Conservation (phyloP, 345 rosid genomes). For the Moricandia arvensis region DNA sequence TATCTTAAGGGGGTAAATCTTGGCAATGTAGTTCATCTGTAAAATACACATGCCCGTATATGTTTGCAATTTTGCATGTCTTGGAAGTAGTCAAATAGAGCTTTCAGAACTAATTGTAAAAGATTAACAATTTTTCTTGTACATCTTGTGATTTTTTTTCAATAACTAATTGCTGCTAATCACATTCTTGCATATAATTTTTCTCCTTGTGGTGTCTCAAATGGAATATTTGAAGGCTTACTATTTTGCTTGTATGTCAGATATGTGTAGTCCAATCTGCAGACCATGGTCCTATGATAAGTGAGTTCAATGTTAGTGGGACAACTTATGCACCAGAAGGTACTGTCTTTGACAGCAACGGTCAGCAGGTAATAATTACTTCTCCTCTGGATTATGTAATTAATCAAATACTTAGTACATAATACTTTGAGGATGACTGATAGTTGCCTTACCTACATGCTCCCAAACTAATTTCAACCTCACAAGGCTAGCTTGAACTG, state of each 20-base stretch:
- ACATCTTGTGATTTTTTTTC: slow-evolving; percentile 8
- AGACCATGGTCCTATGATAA: slow-evolving; percentile 58
- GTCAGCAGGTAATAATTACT: slow-evolving; percentile 56
- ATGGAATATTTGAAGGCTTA: background rate
- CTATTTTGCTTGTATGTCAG: slow-evolving; percentile 44
- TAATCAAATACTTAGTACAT: slow-evolving; percentile 6
- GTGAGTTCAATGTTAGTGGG: slow-evolving; percentile 83
- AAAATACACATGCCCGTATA: slow-evolving; percentile 2
- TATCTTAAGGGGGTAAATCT: slow-evolving; percentile 15
- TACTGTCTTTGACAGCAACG: slow-evolving; percentile 61
- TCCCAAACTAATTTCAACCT: background rate
- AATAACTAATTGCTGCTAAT: slow-evolving; percentile 1
- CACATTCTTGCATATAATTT: background rate
- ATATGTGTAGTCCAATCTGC: slow-evolving; percentile 80
- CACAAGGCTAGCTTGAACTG: slow-evolving; percentile 4
- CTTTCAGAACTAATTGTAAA: background rate
- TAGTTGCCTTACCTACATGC: slow-evolving; percentile 4
- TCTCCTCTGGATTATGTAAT: slow-evolving; percentile 8
- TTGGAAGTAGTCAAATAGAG: slow-evolving; percentile 14
- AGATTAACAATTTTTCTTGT: slow-evolving; percentile 1
- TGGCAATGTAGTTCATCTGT: slow-evolving; percentile 9
- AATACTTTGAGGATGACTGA: slow-evolving; percentile 3
- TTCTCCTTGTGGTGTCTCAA: slow-evolving; percentile 6
- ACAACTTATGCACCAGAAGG: slow-evolving; percentile 99
- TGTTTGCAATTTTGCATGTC: background rate